Evolutionary conservation across 805 yeast species (phyloP).

Genomic region (Kuraishia piskuri): DNA sequence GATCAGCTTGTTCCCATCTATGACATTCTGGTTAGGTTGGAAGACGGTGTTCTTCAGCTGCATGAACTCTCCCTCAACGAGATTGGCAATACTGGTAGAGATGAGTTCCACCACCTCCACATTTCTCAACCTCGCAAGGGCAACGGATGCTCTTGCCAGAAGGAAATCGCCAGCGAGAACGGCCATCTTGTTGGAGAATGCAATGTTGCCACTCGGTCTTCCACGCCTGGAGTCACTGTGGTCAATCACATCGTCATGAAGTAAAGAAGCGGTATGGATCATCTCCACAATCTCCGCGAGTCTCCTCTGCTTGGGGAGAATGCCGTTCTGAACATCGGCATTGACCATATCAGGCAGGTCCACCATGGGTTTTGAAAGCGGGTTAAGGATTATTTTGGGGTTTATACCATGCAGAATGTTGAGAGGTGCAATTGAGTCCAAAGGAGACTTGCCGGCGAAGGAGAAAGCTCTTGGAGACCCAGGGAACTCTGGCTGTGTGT

Average conservation of each 20-base stretch:
- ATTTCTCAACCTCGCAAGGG: conserved; percentile 84
- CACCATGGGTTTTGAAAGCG: conserved; percentile 74
- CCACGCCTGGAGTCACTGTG: conserved; percentile 83
- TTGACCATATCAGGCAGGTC: conserved; percentile 45
- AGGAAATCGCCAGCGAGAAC: conserved; percentile 94
- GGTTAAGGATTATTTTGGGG: conserved; percentile 75
- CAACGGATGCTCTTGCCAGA: conserved; percentile 92
- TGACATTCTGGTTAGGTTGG: conserved; percentile 34
- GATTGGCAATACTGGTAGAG: conserved; percentile 92
- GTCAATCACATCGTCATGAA: conserved; percentile 97
- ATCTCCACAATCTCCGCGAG: conserved; percentile 96
- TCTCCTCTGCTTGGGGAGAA: conserved; percentile 89
- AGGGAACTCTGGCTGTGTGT: conserved; percentile 51
- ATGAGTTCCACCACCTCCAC: conserved; percentile 96
- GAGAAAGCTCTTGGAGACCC: conserved; percentile 48
- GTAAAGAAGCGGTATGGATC: conserved; percentile 93
- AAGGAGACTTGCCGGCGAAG: conserved; percentile 51
- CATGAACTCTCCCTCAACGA: conserved; percentile 98
- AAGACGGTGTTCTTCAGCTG: conserved; percentile 90
- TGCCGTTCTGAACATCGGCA: conserved; percentile 57
- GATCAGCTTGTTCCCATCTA: conserved; percentile 36
- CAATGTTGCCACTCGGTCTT: conserved; percentile 83
- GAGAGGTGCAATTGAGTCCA: conserved; percentile 70
- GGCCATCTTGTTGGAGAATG: conserved; percentile 96
- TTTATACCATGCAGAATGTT: conserved; percentile 82